Conservation (phyloP, 2,329 filamentous ascomycete species). For the Aspergillus carbonarius region DNA sequence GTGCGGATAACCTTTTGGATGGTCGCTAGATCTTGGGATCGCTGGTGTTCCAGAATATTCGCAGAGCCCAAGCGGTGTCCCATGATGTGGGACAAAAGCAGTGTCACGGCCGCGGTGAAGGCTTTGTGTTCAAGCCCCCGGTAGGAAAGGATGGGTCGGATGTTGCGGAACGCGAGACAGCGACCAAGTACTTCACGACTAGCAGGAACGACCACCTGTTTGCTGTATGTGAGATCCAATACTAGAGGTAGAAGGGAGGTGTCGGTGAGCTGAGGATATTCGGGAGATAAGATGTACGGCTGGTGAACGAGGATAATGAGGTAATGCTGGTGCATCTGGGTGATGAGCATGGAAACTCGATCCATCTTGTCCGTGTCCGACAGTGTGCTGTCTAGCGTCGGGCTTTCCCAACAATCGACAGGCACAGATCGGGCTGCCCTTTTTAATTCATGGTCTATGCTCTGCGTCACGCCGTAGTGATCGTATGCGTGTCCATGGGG, state of each 20-base stretch:
- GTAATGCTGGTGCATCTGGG: constrained; percentile 3
- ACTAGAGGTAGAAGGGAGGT: too few relatives aligned
- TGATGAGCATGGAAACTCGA: neutral
- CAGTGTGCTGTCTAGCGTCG: neutral
- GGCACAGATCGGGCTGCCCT: neutral
- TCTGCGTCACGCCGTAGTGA: neutral
- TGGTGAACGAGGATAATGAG: neutral
- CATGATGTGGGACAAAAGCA: neutral
- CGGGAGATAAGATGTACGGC: neutral
- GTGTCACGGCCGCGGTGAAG: neutral
- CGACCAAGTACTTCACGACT: constrained; percentile 1
- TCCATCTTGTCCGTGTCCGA: constrained; percentile 1
- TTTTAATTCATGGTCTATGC: neutral
- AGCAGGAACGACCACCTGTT: neutral
- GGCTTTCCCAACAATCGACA: neutral
- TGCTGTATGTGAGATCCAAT: neutral
- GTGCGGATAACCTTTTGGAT: neutral
- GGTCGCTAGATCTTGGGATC: neutral
- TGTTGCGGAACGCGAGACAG: neutral
- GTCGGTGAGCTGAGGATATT: neutral
- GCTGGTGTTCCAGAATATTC: neutral
- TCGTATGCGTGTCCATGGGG: neutral
- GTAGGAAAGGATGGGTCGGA: neutral
- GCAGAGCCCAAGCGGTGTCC: neutral
- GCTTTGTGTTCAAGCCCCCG: neutral